Base-by-base conservation (phyloP, 106 monocot genomes). In the Vanilla planifolia region DNA sequence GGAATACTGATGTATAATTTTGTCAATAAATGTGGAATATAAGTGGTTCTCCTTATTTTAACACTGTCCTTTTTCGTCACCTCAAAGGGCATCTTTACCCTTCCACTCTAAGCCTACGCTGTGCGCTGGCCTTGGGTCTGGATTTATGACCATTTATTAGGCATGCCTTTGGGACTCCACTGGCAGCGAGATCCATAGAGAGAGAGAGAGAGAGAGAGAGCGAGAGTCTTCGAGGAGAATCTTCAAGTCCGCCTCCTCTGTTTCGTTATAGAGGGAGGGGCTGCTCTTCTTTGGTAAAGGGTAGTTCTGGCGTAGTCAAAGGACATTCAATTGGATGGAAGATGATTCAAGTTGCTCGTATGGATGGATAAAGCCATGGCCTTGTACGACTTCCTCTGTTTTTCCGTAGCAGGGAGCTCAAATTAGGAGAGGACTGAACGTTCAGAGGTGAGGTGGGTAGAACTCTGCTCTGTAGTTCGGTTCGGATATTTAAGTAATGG, bases 141-240 rank as follows among this genome's bases (percentile, higher is more conserved):
- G 65, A 77, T n/a, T n/a, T n/a, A n/a, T n/a, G n/a, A n/a, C n/a
- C n/a, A 77, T 73, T 73, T 77, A 73, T 82, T 71, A 66, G 73
- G 51, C 62, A 62, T 43, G 75, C 64, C 62, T 47, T 21, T 17
- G 55, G 32, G 52, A 44, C 42, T 33, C 71, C 53, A 53, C 53
- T 32, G 1, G 16, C 14, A 53, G 16, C 32, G 15, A 15, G 27
- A 14, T 53, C 32, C 53, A 29, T 2, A 52, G n/a, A 28, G 48
- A 48, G 25, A 48, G 21, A 24, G 48, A 48, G 48, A 10, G 1
- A 3, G 3, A 28, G 48, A 48, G 25, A 48, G 21, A 24, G 48
- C 21, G 48, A 10, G 1, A 3, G 3, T 6, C 5, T 32, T 29
- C 6, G 6, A 9, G 16, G 8, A 32, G 53, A 53, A 30, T 32